These are phyloP conservation scores for Phytophthora litchii DNA, from an alignment of 352 stramenopile genomes.

Conservation along the genomic window DNA sequence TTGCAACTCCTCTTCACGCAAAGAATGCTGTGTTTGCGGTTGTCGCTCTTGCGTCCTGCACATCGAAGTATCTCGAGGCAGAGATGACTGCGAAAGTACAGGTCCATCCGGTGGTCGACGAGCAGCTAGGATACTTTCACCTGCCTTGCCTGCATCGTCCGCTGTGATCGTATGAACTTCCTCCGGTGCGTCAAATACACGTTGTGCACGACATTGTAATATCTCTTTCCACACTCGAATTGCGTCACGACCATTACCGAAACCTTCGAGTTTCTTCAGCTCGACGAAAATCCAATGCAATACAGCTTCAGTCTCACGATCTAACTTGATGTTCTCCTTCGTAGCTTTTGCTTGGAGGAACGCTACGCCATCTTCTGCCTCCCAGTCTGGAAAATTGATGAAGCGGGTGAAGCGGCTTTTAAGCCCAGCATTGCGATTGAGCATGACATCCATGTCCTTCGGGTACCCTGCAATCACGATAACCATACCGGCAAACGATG, in stretches of 20 bases:
- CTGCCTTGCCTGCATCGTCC: slow-evolving; percentile 48
- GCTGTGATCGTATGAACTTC: slow-evolving; percentile 54
- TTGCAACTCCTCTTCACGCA: slow-evolving; percentile 9
- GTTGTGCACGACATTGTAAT: slow-evolving; percentile 66
- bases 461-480: slow-evolving; percentile 93
- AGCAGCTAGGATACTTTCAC: slow-evolving; percentile 37
- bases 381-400: slow-evolving; percentile 91
- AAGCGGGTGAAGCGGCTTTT: slow-evolving; percentile 92
- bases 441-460: slow-evolving; percentile 89
- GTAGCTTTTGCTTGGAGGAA: slow-evolving; percentile 57
- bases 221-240: slow-evolving; percentile 69
- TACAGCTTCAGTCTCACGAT: slow-evolving; percentile 21
- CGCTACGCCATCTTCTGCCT: slow-evolving; percentile 74
- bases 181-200: slow-evolving; percentile 49
- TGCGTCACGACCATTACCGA: slow-evolving; percentile 80
- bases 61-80: slow-evolving; percentile 4
- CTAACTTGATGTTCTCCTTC: slow-evolving; percentile 50
- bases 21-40: background rate
- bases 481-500: slow-evolving; percentile 83
- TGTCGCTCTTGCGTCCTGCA: slow-evolving; percentile 6
- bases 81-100: slow-evolving; percentile 34
- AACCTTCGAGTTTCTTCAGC: slow-evolving; percentile 58
- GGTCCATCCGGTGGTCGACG: slow-evolving; percentile 44
- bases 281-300: slow-evolving; percentile 44
- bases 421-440: slow-evolving; percentile 90